Evolutionary conservation across 805 yeast species (phyloP).

Genomic region (Candida cerambycidarum): DNA sequence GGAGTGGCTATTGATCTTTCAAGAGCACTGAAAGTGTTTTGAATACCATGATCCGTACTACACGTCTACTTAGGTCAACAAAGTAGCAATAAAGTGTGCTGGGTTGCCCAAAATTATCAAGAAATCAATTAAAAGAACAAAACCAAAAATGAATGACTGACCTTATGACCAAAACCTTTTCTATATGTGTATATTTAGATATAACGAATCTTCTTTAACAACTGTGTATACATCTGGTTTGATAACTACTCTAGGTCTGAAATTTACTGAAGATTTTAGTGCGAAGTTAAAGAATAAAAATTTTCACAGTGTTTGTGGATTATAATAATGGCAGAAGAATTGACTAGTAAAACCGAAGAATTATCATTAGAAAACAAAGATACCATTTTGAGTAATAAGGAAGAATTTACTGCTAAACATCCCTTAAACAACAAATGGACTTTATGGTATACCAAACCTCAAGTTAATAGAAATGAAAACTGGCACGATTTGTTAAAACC

Average conservation of each 20-base stretch:
- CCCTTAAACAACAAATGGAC: slow-evolving; percentile 93
- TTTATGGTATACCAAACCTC: slow-evolving; percentile 96
- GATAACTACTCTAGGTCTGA: slow-evolving; percentile 2
- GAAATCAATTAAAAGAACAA: neutral
- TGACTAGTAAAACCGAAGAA: slow-evolving; percentile 44
- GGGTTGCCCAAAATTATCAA: too few species aligned
- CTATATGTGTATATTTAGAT: slow-evolving; percentile 3
- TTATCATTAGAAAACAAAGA: slow-evolving; percentile 38
- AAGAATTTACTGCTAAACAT: slow-evolving; percentile 75
- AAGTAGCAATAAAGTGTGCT: too few species aligned
- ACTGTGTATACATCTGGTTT: neutral
- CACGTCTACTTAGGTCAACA: too few species aligned
- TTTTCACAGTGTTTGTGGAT: slow-evolving; percentile 11
- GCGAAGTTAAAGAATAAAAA: slow-evolving; percentile 8
- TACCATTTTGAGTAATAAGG: slow-evolving; percentile 59
- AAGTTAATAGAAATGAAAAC: slow-evolving; percentile 70
- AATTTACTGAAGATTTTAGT: slow-evolving; percentile 5
- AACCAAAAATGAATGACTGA: neutral
- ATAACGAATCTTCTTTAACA: neutral
- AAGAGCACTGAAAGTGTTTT: too few species aligned
- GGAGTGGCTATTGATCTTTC: too few species aligned
- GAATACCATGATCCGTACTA: too few species aligned
- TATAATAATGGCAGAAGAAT: slow-evolving; percentile 43
- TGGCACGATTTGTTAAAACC: slow-evolving; percentile 94
- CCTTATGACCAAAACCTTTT: neutral